Percentiles rank a stretch among this genome's conserved stretches.
phyloP scores from a whole-genome alignment of 495 filamentous ascomycete species.

The Friedmanniomyces simplex region DNA sequence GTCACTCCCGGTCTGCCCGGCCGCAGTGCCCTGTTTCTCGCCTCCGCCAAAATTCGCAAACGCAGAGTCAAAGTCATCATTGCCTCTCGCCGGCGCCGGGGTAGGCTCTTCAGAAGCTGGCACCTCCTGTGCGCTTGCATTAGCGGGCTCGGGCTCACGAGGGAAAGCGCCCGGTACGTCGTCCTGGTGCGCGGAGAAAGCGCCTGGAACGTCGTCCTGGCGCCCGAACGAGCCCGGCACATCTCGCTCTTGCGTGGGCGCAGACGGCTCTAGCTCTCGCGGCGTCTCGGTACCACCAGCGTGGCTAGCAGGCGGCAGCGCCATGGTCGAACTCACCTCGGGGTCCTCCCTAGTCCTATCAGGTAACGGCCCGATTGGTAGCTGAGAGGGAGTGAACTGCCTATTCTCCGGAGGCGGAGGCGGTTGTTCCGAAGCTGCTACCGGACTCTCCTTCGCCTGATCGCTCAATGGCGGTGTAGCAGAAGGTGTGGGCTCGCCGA shows the following conservation, averaged over 20 bases:
- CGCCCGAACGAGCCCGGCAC: background rate
- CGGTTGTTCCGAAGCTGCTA: slow-evolving; percentile 20
- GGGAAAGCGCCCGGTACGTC: slow-evolving; percentile 46
- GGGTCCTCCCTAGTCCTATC: background rate
- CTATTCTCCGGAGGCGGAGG: slow-evolving; percentile 55
- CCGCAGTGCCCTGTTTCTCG: slow-evolving; percentile 18
- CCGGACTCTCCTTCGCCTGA: slow-evolving; percentile 8
- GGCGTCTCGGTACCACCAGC: slow-evolving; percentile 52
- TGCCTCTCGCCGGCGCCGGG: background rate
- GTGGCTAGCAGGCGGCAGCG: slow-evolving; percentile 68
- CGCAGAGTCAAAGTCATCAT: slow-evolving; percentile 3
- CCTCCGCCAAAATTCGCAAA: background rate
- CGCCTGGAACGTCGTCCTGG: background rate
- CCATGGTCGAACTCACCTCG: slow-evolving; percentile 50
- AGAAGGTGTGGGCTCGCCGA: slow-evolving; percentile 16
- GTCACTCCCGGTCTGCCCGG: background rate
- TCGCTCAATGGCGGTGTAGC: slow-evolving; percentile 17
- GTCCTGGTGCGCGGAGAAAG: slow-evolving; percentile 1
- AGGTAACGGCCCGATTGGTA: slow-evolving; percentile 9
- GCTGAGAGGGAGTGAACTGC: slow-evolving; percentile 40
- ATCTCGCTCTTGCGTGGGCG: background rate
- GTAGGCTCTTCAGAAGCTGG: background rate
- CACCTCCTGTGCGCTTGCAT: slow-evolving; percentile 11
- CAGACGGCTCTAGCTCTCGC: background rate
- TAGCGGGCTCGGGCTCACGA: slow-evolving; percentile 31